A percentile compares a stretch with the other conserved stretches of the same genome.
Evolutionary conservation across 305 asterid species (phyloP).

Genomic region (Petunia hybrid): DNA sequence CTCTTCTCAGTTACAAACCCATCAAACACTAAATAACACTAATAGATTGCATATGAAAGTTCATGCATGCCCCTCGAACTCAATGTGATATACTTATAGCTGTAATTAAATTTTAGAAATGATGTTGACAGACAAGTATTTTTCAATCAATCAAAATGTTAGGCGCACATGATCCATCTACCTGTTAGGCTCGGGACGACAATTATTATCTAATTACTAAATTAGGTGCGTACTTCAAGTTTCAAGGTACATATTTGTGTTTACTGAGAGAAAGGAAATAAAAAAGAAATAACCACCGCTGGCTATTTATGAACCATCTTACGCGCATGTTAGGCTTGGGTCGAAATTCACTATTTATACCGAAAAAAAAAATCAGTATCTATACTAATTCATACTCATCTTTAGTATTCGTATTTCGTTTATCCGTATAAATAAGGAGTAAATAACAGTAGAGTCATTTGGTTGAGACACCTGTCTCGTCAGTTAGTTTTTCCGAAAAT

Average conservation of each 20-base stretch:
- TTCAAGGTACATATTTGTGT: neutral
- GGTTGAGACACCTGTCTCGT: no score
- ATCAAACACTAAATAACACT: no score
- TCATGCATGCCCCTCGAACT: neutral
- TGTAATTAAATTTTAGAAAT: neutral
- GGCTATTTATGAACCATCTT: no score
- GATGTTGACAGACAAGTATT: neutral
- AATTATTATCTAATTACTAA: neutral
- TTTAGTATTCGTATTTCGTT: no score
- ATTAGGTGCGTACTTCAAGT: neutral
- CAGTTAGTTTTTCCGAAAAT: no score
- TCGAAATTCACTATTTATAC: no score
- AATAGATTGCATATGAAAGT: neutral
- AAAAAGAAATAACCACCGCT: neutral
- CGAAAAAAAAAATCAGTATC: no score
- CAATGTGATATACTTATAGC: neutral
- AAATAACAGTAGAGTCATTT: no score
- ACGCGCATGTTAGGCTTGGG: no score
- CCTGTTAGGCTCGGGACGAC: neutral
- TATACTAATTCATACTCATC: no score
- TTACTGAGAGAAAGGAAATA: neutral
- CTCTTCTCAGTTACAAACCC: no score
- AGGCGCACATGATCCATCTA: neutral
- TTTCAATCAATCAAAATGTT: neutral
- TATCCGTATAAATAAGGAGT: no score